Base-by-base conservation (phyloP, 805 yeast species). In the Candida wancherniae region DNA sequence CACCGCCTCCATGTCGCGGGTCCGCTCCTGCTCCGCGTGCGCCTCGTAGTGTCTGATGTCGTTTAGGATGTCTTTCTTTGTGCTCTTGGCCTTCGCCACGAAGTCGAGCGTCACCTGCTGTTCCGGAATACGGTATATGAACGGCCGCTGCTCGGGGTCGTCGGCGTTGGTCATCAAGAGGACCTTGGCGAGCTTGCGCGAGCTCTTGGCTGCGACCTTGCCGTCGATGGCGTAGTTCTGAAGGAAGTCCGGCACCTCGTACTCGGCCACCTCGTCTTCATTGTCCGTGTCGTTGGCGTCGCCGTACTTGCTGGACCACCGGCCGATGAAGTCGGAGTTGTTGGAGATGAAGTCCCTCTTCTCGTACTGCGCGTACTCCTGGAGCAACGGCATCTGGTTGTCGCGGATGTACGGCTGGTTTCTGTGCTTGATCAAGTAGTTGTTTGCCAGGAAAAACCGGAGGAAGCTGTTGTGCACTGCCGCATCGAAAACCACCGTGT, bases 21-120 rank as follows among this genome's bases (percentile, higher is more conserved):
- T 22, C 11, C 22, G n/a, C 11, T 39, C 42, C 14, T 5, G 15
- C 22, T 17, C 14, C 20, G 22, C 19, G 11, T 15, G 17, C 33
- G 29, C 30, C 19, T 59, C 63, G 39, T 62, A 61, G 14, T 45
- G 32, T 16, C 33, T 26, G 10, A 60, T 40, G 15, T 45, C 42
- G 7, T 48, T 44, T 8, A 59, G 24, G 13, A 55, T 45, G 19
- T 22, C 37, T 25, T 36, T 29, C 21, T 44, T 40, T 39, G 20
- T 18, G 45, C 37, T 50, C 52, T 48, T 69, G 9, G 4, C 75
- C 6, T n/a, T 29, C 13, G 71, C 71, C 19, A 80, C 52, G 48
- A 86, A 86, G 52, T 84, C 90, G 19, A 84, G 56, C 24, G 81
- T 55, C 5, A 85, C 67, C 46, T 81, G 78, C 24, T 69, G 68